A percentile compares a stretch with the other conserved stretches of the same genome.
phyloP scores from a whole-genome alignment of 164 flowering plant genomes.

The Vitis amurensis region DNA sequence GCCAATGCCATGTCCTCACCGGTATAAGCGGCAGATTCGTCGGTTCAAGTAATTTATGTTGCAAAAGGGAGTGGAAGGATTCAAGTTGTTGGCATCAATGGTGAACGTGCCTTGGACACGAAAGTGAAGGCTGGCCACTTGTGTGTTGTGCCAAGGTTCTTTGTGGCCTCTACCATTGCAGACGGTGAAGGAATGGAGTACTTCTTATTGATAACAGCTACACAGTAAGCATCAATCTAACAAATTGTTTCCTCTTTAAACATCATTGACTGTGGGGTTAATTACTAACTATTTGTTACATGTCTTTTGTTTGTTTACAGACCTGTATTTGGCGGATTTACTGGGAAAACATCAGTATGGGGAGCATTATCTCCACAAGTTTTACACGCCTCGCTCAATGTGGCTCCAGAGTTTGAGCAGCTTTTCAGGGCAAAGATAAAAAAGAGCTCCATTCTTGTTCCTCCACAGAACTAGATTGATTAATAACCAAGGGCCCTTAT shows the following conservation, averaged over 20 bases:
- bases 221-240: slow-evolving; percentile 21
- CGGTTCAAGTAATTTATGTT: slow-evolving; percentile 25
- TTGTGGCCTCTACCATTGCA: slow-evolving; percentile 25
- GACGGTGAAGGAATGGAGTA: slow-evolving; percentile 31
- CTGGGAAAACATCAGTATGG: slow-evolving; percentile 29
- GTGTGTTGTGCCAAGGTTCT: slow-evolving; percentile 40
- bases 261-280: no score
- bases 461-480: no score
- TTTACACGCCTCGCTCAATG: slow-evolving; percentile 19
- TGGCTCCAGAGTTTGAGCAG: slow-evolving; percentile 8
- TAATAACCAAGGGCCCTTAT: no score
- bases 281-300: no score
- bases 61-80: slow-evolving; percentile 28
- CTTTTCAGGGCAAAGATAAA: slow-evolving; percentile 6
- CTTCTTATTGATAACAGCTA: slow-evolving; percentile 22
- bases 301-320: slow-evolving; percentile 17
- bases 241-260: no score
- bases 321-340: slow-evolving; percentile 19
- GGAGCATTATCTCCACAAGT: slow-evolving; percentile 25
- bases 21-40: slow-evolving; percentile 9
- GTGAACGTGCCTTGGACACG: slow-evolving; percentile 20
- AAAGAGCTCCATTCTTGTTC: no score
- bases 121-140: slow-evolving; percentile 21
- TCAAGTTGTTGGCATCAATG: slow-evolving; percentile 33
- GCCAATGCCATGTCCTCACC: slow-evolving; percentile 23